Conservation (phyloP, 164 flowering plant species). For the Vitis riparia region DNA sequence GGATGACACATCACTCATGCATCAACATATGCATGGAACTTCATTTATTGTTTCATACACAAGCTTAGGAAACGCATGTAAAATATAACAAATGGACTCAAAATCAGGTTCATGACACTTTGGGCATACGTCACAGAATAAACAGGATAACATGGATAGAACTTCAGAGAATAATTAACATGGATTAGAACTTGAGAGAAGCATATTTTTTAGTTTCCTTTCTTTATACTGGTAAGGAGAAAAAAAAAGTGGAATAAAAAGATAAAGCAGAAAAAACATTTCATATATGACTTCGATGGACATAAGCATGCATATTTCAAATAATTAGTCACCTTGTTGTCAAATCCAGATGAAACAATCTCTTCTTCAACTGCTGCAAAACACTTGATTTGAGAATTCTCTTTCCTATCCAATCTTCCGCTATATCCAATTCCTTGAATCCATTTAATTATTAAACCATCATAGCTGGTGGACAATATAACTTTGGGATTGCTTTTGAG, state of each 20-base stretch:
- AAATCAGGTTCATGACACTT: too few species aligned
- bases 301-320: background rate
- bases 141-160: too few species aligned
- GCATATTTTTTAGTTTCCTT: background rate
- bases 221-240: background rate
- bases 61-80: background rate
- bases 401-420: slow-evolving; percentile 79
- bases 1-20: background rate
- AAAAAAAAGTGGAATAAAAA: background rate
- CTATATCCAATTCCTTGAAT: slow-evolving; percentile 76
- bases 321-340: slow-evolving; percentile 68
- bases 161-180: too few species aligned
- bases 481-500: slow-evolving; percentile 53
- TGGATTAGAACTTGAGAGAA: background rate
- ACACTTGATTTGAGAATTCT: slow-evolving; percentile 80
- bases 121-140: too few species aligned
- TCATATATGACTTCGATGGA: background rate
- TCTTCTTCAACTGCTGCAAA: slow-evolving; percentile 76
- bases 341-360: slow-evolving; percentile 77
- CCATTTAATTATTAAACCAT: slow-evolving; percentile 91
- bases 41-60: background rate
- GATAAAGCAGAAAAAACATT: background rate
- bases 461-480: slow-evolving; percentile 86
- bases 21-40: background rate
- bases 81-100: too few species aligned